Evolutionary conservation across 768 basidiomycete species (phyloP), one percentile per base, ranked within the genome.

Genomic region (Glaciozyma antarctica): DNA sequence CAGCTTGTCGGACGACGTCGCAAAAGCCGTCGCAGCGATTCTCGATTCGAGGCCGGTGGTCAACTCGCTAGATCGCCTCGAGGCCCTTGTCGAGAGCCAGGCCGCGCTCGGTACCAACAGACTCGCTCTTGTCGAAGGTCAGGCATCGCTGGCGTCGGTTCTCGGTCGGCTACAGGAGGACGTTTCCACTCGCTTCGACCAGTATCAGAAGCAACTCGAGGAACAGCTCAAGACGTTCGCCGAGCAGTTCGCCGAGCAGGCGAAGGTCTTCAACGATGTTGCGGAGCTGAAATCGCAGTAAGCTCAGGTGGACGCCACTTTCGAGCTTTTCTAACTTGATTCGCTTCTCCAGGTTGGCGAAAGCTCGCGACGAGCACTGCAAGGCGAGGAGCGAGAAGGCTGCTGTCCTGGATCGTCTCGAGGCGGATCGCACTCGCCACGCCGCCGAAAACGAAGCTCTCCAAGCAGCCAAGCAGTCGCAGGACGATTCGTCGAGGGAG

Each of bases 321-420:
- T 1, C 30, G 32, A 15, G 10, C 8, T 6, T 28, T 19, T 38
- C 1, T 16, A 9, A 17, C 28, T 16, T 43, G 5, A 22, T 19
- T 17, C 9, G 21, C n/a, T 28, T 9, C 9, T 12, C 12, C 44
- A 66, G 65, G 21, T 56, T 66, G 24, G 28, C 41, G 38, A 66
- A 66, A n/a, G 43, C 49, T 8, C 65, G 60, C 48, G 58, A 53
- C 60, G 65, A 66, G 41, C 49, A 61, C 60, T 56, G 60, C 49
- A 58, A 61, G 15, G 65, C 44, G 1, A 48, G 56, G 10, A 53
- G 30, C 51, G 65, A 62, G 44, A 66, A 66, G 49, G 56, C 60
- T 41, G 44, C 51, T 21, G 30, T 62, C 30, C 12, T 44, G 16
- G 65, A 61, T n/a, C 65, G 65, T 1, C 60, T 61, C 60, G 60